A percentile compares a stretch with the other conserved stretches of the same genome.
Evolutionary conservation across 2,329 filamentous ascomycete genomes (phyloP).

Genomic region (Penicillium paneum): DNA sequence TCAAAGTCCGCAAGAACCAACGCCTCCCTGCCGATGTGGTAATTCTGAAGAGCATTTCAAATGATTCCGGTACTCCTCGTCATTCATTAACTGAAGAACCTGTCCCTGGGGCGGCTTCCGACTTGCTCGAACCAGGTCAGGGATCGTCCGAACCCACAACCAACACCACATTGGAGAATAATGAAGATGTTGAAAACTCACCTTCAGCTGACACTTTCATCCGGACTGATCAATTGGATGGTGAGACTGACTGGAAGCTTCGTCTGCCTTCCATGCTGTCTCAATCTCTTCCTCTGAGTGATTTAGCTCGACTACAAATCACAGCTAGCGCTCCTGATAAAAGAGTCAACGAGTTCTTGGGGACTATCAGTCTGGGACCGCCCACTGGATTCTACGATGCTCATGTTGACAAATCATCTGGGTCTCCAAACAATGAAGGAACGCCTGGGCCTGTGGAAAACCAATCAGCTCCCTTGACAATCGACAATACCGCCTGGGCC

Average conservation of each 20-base stretch:
- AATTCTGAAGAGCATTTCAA: slow-evolving; percentile 76
- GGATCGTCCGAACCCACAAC: slow-evolving; percentile 16
- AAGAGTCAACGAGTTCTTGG: slow-evolving; percentile 91
- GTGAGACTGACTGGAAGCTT: slow-evolving; percentile 98
- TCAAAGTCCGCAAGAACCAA: slow-evolving; percentile 88
- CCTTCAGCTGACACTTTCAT: slow-evolving; percentile 84
- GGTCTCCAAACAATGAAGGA: slow-evolving; percentile 15
- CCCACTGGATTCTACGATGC: slow-evolving; percentile 49
- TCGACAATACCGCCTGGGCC: slow-evolving; percentile 98
- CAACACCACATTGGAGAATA: slow-evolving; percentile 12
- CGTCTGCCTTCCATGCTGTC: slow-evolving; percentile 82
- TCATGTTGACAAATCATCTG: slow-evolving; percentile 35
- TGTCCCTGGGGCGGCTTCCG: slow-evolving; percentile 11
- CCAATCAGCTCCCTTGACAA: slow-evolving; percentile 61
- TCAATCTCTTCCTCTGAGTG: slow-evolving; percentile 69
- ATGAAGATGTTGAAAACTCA: slow-evolving; percentile 31
- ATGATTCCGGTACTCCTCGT: slow-evolving; percentile 43
- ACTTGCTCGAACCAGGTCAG: slow-evolving; percentile 27
- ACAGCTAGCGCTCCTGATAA: slow-evolving; percentile 87
- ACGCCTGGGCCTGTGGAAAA: slow-evolving; percentile 19
- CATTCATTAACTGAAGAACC: slow-evolving; percentile 20
- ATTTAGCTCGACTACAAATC: slow-evolving; percentile 65
- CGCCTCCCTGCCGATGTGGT: slow-evolving; percentile 92
- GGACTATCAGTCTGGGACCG: slow-evolving; percentile 74
- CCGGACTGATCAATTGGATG: slow-evolving; percentile 92